Percentiles rank a stretch among this genome's conserved stretches.
Evolutionary conservation across 2,329 filamentous ascomycete genomes (phyloP).

Genomic region (Magnaporthales sp.): DNA sequence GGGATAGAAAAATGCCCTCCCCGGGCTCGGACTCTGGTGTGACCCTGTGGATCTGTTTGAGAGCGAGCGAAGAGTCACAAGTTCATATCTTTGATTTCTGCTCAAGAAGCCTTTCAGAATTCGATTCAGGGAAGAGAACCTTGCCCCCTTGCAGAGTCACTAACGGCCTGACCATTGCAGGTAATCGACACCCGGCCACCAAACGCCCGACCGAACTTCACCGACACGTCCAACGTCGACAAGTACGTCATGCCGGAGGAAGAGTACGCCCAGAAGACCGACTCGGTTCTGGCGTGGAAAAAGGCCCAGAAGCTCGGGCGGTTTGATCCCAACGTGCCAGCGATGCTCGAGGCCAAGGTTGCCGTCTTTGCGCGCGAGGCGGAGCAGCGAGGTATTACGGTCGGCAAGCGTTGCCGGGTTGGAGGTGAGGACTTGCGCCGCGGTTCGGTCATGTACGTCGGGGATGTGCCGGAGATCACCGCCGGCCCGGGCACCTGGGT

Average conservation of each 20-base stretch:
- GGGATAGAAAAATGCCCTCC: no score
- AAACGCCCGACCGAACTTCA: constrained; percentile 68
- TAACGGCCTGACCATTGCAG: constrained; percentile 35
- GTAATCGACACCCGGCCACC: constrained; percentile 73
- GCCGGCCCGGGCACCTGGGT: constrained; percentile 59
- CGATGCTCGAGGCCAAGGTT: constrained; percentile 63
- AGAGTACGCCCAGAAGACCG: constrained; percentile 77
- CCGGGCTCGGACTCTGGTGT: no score
- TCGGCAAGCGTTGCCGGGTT: constrained; percentile 56
- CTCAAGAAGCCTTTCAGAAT: not conserved
- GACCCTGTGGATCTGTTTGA: no score
- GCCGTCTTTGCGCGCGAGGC: constrained; percentile 63
- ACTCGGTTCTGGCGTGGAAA: constrained; percentile 94
- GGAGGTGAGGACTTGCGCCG: constrained; percentile 60
- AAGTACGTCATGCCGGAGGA: constrained; percentile 85
- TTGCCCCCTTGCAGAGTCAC: not conserved
- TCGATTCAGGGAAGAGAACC: not conserved
- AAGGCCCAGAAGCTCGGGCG: constrained; percentile 90
- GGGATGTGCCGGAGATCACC: constrained; percentile 66
- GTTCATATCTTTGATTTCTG: not conserved
- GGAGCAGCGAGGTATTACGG: constrained; percentile 54
- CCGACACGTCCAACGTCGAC: constrained; percentile 69
- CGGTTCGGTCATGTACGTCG: constrained; percentile 64
- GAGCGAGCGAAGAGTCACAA: not conserved
- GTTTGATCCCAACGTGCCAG: constrained; percentile 79